These are phyloP conservation scores for Fomitopsis serialis DNA, from an alignment of 768 basidiomycete species.

Conservation along the genomic window DNA sequence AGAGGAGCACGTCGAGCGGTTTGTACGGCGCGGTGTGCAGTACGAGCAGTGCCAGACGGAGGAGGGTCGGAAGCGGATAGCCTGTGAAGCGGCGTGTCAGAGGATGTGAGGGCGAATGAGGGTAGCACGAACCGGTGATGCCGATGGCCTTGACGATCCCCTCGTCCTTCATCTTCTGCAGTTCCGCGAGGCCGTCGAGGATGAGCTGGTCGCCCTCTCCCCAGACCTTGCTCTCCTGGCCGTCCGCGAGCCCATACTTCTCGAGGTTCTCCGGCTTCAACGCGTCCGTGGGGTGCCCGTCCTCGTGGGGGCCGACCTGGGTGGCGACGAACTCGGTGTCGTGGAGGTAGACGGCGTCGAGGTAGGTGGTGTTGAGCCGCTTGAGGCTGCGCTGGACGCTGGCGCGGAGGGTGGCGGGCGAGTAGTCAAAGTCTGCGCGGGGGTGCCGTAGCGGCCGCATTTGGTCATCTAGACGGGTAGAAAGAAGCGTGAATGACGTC, in stretches of 20 bases:
- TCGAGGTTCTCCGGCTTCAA: constrained; percentile 44
- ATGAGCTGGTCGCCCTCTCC: constrained; percentile 72
- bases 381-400: constrained; percentile 63
- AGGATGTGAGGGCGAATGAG: neutral
- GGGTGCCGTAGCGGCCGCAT: constrained; percentile 68
- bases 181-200: constrained; percentile 59
- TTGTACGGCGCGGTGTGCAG: constrained; percentile 58
- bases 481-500: neutral
- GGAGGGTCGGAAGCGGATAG: constrained; percentile 76
- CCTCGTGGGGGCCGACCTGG: constrained; percentile 39
- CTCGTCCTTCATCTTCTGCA: constrained; percentile 64
- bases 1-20: constrained; percentile 74
- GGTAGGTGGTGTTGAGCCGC: constrained; percentile 68
- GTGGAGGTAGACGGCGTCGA: constrained; percentile 80
- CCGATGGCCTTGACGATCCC: constrained; percentile 73
- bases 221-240: constrained; percentile 48
- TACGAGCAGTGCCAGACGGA: constrained; percentile 75
- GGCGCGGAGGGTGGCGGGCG: constrained; percentile 55
- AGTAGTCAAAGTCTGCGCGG: constrained; percentile 64
- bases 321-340: constrained; percentile 78
- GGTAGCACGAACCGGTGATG: constrained; percentile 55
- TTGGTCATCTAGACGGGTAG: constrained; percentile 64
- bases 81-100: constrained; percentile 38
- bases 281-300: constrained; percentile 54
- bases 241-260: constrained; percentile 57